Percentiles rank a stretch among this genome's conserved stretches.
Conservation (phyloP, 129 eudicot genomes). For the Kitagawia praeruptora region DNA sequence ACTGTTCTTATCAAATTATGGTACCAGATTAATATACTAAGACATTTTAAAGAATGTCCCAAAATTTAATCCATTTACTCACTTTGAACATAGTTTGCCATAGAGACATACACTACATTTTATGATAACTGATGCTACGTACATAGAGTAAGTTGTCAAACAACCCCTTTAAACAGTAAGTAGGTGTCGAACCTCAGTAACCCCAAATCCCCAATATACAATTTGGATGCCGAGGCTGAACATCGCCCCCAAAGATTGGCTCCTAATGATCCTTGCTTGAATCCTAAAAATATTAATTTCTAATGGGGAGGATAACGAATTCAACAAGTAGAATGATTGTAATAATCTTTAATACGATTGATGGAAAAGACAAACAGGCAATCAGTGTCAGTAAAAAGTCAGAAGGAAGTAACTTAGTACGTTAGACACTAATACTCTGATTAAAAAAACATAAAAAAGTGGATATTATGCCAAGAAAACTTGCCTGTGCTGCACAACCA, state of each 20-base stretch:
- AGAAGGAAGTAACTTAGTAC: background rate
- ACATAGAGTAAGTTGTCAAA: background rate
- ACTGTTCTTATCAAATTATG: background rate
- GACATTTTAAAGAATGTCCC: background rate
- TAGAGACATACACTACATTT: background rate
- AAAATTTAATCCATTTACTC: background rate
- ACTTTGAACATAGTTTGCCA: background rate
- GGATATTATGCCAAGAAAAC: constrained; percentile 13
- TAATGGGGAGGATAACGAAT: background rate
- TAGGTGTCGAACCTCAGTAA: background rate
- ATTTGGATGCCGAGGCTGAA: background rate
- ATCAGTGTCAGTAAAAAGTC: background rate
- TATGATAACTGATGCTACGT: background rate
- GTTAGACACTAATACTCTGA: background rate
- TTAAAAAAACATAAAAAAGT: background rate
- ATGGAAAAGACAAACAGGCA: background rate
- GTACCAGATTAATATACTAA: background rate
- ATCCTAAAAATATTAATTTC: background rate
- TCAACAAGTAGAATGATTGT: background rate
- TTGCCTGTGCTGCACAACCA: constrained; percentile 93
- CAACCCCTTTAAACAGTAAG: background rate
- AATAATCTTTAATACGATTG: background rate
- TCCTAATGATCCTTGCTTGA: background rate
- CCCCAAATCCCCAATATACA: background rate
- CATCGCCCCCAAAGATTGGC: background rate